Evolutionary conservation across 495 filamentous ascomycete species (phyloP).

Genomic region (Aspergillus sclerotioniger): DNA sequence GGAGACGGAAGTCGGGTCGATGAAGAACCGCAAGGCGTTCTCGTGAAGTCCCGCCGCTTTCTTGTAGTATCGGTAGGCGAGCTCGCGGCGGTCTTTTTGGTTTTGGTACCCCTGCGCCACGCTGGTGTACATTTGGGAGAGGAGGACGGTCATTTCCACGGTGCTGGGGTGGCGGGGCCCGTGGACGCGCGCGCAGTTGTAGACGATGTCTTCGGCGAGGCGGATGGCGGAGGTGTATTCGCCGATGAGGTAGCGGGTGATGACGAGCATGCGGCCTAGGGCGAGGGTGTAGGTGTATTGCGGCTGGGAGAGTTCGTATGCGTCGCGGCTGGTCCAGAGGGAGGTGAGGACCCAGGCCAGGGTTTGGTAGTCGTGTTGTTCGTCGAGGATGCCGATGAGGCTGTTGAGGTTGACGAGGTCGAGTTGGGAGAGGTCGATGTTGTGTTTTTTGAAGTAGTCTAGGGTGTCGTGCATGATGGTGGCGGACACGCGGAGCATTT

Average conservation of each 20-base stretch:
- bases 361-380: slow-evolving; percentile 37
- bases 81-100: slow-evolving; percentile 31
- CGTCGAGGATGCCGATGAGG: slow-evolving; percentile 34
- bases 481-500: slow-evolving; percentile 14
- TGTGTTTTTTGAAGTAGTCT: slow-evolving; percentile 13
- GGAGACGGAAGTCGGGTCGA: slow-evolving; percentile 29
- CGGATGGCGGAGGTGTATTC: slow-evolving; percentile 32
- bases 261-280: slow-evolving; percentile 35
- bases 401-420: slow-evolving; percentile 32
- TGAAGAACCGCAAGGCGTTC: slow-evolving; percentile 34
- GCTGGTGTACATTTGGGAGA: slow-evolving; percentile 39
- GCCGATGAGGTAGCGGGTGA: slow-evolving; percentile 36
- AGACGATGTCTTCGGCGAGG: slow-evolving; percentile 42
- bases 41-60: slow-evolving; percentile 39
- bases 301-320: slow-evolving; percentile 19
- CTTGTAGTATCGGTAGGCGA: slow-evolving; percentile 41
- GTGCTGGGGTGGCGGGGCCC: slow-evolving; percentile 34
- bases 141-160: slow-evolving; percentile 37
- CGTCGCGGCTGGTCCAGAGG: slow-evolving; percentile 37
- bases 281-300: slow-evolving; percentile 27
- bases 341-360: slow-evolving; percentile 35
- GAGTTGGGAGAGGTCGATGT: slow-evolving; percentile 29
- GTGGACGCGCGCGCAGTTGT: slow-evolving; percentile 43
- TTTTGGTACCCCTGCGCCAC: slow-evolving; percentile 34
- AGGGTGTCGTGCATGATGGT: slow-evolving; percentile 21